Conservation (phyloP, 306 rosid species). For the Cucumis melo region DNA sequence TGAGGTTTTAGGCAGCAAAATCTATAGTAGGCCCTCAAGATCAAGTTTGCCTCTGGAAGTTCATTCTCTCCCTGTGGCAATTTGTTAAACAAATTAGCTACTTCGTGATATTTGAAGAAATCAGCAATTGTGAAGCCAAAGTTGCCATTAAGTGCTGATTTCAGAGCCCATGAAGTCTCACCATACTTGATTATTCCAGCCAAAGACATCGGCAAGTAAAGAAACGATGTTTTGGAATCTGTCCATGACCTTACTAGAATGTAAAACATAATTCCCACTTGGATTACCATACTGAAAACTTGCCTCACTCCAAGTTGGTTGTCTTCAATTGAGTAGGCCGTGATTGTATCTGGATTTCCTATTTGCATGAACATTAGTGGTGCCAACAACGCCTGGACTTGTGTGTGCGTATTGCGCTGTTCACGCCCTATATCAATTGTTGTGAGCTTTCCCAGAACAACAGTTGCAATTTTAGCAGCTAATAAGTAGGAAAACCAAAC, state of each 20-base stretch:
- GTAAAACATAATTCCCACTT: constrained; percentile 37
- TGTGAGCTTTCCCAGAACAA: constrained; percentile 47
- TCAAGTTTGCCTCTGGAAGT: constrained; percentile 30
- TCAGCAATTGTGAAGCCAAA: constrained; percentile 27
- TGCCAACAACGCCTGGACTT: constrained; percentile 35
- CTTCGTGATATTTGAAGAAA: constrained; percentile 27
- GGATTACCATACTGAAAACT: constrained; percentile 27
- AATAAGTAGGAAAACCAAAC: constrained; percentile 50
- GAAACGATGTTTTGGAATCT: constrained; percentile 27
- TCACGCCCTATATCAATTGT: constrained; percentile 27
- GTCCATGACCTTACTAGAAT: constrained; percentile 51
- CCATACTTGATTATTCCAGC: constrained; percentile 52
- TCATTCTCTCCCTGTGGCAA: constrained; percentile 18
- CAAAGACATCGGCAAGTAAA: constrained; percentile 36
- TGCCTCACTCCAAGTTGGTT: constrained; percentile 45
- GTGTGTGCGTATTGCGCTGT: constrained; percentile 24
- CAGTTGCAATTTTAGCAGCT: constrained; percentile 29
- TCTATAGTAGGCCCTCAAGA: constrained; percentile 47
- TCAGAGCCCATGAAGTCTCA: constrained; percentile 55
- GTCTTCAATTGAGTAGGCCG: constrained; percentile 60
- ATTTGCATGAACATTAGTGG: constrained; percentile 52
- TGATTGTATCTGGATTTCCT: constrained; percentile 53
- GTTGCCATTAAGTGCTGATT: constrained; percentile 29
- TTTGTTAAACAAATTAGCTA: constrained; percentile 25
- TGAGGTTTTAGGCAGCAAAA: constrained; percentile 45